Evolutionary conservation across 371 early-diverging fungal species (phyloP).

Genomic region (Apophysomyces variabilis): DNA sequence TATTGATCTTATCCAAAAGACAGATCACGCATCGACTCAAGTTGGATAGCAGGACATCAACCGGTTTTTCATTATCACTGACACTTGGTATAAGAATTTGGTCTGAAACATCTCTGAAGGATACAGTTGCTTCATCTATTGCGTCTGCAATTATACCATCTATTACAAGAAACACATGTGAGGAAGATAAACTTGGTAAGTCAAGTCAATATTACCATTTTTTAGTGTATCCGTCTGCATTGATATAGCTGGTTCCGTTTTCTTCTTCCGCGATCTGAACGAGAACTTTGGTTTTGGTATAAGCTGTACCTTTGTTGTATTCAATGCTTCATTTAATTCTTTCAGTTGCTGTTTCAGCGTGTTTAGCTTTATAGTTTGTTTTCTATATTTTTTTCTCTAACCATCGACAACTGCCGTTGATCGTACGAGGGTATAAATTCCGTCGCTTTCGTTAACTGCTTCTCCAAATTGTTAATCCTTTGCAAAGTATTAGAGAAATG

Average conservation of each 20-base stretch:
- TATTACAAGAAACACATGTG: background rate
- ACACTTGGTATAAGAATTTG: slow-evolving; percentile 8
- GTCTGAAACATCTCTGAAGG: slow-evolving; percentile 26
- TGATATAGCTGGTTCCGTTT: slow-evolving; percentile 16
- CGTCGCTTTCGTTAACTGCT: slow-evolving; percentile 58
- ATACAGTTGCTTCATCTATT: slow-evolving; percentile 30
- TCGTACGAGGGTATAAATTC: slow-evolving; percentile 62
- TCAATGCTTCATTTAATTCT: slow-evolving; percentile 42
- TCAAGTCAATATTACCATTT: background rate
- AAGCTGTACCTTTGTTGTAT: slow-evolving; percentile 33
- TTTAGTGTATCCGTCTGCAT: slow-evolving; percentile 9
- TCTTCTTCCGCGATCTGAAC: slow-evolving; percentile 59
- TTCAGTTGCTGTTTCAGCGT: slow-evolving; percentile 50
- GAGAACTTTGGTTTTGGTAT: slow-evolving; percentile 67
- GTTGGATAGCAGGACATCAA: slow-evolving; percentile 61
- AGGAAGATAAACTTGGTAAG: background rate
- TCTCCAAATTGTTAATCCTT: slow-evolving; percentile 56
- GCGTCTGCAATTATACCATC: slow-evolving; percentile 6
- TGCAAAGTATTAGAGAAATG: slow-evolving; percentile 46
- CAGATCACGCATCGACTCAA: slow-evolving; percentile 60
- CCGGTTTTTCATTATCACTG: slow-evolving; percentile 14
- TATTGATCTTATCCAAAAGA: slow-evolving; percentile 32
- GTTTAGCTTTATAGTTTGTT: slow-evolving; percentile 1
- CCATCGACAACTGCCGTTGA: slow-evolving; percentile 56
- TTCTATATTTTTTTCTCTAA: slow-evolving; percentile 17